Percentiles rank a stretch among this genome's conserved stretches.
phyloP scores from a whole-genome alignment of 192 early-diverging fungal genomes.

The Podila epicladia region DNA sequence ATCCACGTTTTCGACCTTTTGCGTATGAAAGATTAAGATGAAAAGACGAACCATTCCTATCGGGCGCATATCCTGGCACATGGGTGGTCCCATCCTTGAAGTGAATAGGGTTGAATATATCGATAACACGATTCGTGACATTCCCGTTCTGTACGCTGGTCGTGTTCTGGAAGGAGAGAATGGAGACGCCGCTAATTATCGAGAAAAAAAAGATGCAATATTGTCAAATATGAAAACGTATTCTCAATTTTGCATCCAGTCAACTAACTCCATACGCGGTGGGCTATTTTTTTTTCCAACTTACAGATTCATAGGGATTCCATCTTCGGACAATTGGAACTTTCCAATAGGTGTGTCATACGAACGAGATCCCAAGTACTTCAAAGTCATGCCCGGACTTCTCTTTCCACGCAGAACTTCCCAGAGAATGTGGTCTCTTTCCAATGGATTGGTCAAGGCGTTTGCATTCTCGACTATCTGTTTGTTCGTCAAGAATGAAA shows the following conservation, averaged over 20 bases:
- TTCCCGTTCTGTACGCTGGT: conserved; percentile 14
- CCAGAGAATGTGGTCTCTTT: background rate
- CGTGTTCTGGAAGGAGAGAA: conserved; percentile 19
- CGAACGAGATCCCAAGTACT: background rate
- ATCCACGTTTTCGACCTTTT: background rate
- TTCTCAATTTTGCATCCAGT: background rate
- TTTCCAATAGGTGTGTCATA: conserved; percentile 21
- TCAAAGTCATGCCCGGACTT: conserved; percentile 16
- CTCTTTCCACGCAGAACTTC: conserved; percentile 19
- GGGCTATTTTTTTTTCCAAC: background rate
- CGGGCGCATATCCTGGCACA: conserved; percentile 11
- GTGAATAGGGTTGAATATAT: conserved; percentile 16
- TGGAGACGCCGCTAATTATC: conserved; percentile 14
- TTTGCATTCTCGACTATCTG: conserved; percentile 16
- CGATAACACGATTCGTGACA: background rate
- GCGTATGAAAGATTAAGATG: background rate
- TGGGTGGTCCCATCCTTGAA: conserved; percentile 19
- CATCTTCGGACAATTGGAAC: conserved; percentile 5
- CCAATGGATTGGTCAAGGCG: background rate
- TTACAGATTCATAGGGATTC: conserved; percentile 9
- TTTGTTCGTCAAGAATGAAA: background rate
- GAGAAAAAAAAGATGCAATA: background rate
- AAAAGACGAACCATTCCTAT: conserved; percentile 6
- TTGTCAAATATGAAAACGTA: background rate
- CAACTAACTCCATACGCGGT: no score